These are phyloP conservation scores for Tetraselmis chui DNA, from an alignment of 139 green algal species.

Conservation along the genomic window DNA sequence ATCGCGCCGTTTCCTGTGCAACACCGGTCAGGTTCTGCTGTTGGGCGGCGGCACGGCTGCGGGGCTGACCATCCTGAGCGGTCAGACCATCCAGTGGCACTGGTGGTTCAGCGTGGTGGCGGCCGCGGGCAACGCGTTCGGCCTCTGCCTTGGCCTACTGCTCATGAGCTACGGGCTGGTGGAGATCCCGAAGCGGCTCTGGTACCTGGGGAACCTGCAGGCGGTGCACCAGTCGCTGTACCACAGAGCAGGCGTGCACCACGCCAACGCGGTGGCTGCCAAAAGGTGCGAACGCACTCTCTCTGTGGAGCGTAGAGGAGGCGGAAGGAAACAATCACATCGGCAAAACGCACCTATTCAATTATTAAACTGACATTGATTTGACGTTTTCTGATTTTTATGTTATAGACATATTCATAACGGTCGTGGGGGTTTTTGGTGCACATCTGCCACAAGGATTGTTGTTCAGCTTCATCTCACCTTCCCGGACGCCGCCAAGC, in stretches of 20 bases:
- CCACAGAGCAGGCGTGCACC: constrained; percentile 31
- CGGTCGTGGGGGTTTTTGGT: too few relatives aligned
- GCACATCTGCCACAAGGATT: too few relatives aligned
- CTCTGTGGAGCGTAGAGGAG: too few relatives aligned
- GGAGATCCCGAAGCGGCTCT: constrained; percentile 49
- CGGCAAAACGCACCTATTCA: too few relatives aligned
- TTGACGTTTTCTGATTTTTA: too few relatives aligned
- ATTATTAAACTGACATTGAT: too few relatives aligned
- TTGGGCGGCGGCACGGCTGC: background rate
- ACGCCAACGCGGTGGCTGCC: background rate
- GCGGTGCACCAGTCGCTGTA: constrained; percentile 18
- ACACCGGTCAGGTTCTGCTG: constrained; percentile 4
- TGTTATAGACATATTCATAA: too few relatives aligned
- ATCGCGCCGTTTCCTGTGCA: too few relatives aligned
- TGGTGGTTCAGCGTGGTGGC: background rate
- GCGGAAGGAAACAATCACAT: too few relatives aligned
- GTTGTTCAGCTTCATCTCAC: too few relatives aligned
- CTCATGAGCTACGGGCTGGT: constrained; percentile 57
- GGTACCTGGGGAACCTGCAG: constrained; percentile 28
- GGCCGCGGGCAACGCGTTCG: background rate
- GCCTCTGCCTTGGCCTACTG: constrained; percentile 35
- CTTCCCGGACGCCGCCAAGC: too few relatives aligned
- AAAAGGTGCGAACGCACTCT: background rate
- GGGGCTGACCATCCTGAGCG: constrained; percentile 8
- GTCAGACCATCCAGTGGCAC: background rate